These are phyloP conservation scores for Stachybotrys elegans DNA, from an alignment of 2,329 filamentous ascomycete species.

Conservation along the genomic window DNA sequence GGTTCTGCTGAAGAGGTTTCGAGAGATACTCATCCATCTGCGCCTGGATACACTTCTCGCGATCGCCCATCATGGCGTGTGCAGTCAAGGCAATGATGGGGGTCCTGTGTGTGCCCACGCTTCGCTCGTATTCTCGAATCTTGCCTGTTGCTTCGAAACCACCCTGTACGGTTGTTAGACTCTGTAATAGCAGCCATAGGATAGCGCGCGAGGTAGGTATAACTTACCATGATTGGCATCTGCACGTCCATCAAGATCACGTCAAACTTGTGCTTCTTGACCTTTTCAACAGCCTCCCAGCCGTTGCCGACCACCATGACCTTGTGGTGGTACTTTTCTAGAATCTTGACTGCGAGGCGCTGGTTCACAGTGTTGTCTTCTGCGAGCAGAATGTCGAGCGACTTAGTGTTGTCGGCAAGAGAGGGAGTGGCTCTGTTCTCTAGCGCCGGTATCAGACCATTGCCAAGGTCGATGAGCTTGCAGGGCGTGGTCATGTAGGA, in stretches of 20 bases:
- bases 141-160: constrained; percentile 96
- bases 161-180: constrained; percentile 54
- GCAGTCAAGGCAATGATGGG: constrained; percentile 96
- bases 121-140: constrained; percentile 91
- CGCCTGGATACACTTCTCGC: constrained; percentile 96
- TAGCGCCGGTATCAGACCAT: constrained; percentile 91
- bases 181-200: not conserved
- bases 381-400: constrained; percentile 89
- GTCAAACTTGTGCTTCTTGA: constrained; percentile 89
- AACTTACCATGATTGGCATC: constrained; percentile 94
- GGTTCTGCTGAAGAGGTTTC: constrained; percentile 93
- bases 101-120: constrained; percentile 72
- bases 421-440: constrained; percentile 90
- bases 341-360: constrained; percentile 88
- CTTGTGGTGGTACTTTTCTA: constrained; percentile 92
- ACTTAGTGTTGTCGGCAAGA: constrained; percentile 88
- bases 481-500: constrained; percentile 99
- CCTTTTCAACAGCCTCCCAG: constrained; percentile 84
- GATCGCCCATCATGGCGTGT: constrained; percentile 96
- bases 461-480: constrained; percentile 87
- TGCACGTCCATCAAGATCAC: constrained; percentile 99
- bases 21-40: constrained; percentile 99
- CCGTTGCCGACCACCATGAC: constrained; percentile 95
- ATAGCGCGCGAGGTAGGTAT: constrained; percentile 4
- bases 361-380: constrained; percentile 99